phyloP scores from a whole-genome alignment of 73 alveolate species.

The Paramecium sonneborni region DNA sequence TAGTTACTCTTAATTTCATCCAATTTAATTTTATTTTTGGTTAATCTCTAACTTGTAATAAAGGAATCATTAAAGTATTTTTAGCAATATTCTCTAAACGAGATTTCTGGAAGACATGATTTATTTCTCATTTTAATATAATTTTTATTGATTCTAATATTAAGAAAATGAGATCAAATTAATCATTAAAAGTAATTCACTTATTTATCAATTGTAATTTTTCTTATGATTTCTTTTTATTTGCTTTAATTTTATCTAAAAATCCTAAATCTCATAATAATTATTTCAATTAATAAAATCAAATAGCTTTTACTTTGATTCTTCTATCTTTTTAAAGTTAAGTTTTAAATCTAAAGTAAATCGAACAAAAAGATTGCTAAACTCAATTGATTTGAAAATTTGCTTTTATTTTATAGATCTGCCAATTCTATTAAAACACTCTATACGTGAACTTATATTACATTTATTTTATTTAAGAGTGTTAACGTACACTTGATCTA shows the following conservation, averaged over 20 bases:
- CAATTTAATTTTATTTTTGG: background rate
- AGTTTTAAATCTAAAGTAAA: background rate
- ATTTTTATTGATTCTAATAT: background rate
- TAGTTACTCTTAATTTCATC: background rate
- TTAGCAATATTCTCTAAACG: background rate
- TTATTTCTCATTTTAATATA: background rate
- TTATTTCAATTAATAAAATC: background rate
- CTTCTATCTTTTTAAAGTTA: slow-evolving; percentile 23
- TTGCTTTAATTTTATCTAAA: too few species aligned
- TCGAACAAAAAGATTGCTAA: slow-evolving; percentile 35
- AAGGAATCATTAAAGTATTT: background rate
- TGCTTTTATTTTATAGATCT: slow-evolving; percentile 1
- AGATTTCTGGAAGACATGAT: background rate
- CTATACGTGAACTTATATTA: background rate
- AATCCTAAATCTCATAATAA: too few species aligned
- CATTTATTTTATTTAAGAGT: background rate
- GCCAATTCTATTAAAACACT: slow-evolving; percentile 47
- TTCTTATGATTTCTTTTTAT: too few species aligned
- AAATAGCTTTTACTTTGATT: background rate
- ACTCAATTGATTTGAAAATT: background rate
- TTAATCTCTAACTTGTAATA: background rate
- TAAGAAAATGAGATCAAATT: background rate
- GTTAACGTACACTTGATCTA: background rate
- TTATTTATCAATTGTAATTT: too few species aligned
- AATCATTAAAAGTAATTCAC: too few species aligned